Conservation (phyloP, 169 alveolate species). For the Eimeria sp. region DNA sequence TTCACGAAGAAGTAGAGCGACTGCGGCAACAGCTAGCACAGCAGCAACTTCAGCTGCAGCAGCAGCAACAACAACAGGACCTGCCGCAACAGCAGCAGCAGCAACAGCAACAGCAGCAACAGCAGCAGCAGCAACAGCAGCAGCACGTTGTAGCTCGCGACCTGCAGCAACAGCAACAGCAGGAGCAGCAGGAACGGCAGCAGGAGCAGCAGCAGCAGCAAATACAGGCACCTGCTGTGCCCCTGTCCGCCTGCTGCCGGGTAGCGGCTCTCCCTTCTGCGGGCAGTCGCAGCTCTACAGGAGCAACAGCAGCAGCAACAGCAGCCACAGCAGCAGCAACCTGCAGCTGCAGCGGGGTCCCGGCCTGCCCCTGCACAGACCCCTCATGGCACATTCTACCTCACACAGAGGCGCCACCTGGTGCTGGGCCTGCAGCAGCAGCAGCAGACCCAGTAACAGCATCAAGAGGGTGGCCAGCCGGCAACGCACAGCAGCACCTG, state of each 20-base stretch:
- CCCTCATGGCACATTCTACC: background rate
- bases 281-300: slow-evolving; percentile 57
- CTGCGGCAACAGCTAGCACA: slow-evolving; percentile 24
- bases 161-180: background rate
- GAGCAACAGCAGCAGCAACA: slow-evolving; percentile 11
- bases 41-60: slow-evolving; percentile 6
- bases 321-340: slow-evolving; percentile 2
- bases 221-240: background rate
- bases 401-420: background rate
- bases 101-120: background rate
- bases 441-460: slow-evolving; percentile 18
- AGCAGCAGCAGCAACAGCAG: slow-evolving; percentile 24
- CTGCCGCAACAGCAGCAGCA: background rate
- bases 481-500: slow-evolving; percentile 32
- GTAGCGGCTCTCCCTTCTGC: slow-evolving; percentile 17
- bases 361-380: background rate
- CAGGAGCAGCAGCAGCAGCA: background rate
- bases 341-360: slow-evolving; percentile 26
- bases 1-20: slow-evolving; percentile 54
- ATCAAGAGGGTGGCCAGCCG: slow-evolving; percentile 10
- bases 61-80: background rate
- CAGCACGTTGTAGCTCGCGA: background rate
- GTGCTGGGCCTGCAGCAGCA: background rate
- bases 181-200: background rate
- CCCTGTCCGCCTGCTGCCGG: background rate